Evolutionary conservation across 176 grass and related monocot genomes (phyloP).

Genomic region (Canna indica): DNA sequence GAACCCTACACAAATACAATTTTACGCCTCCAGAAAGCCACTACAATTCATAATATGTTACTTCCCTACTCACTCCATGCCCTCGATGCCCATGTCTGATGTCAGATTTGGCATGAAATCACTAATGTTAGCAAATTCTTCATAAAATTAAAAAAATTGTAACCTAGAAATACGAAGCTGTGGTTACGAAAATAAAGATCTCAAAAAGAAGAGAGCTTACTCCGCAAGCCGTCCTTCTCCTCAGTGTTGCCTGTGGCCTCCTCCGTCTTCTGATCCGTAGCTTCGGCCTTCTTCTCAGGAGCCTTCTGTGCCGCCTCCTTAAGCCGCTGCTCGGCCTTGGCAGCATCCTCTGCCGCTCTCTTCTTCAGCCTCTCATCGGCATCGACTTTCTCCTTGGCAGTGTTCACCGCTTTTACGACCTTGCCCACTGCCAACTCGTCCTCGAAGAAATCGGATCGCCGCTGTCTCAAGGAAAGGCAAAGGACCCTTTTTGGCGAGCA

Average conservation of each 20-base stretch:
- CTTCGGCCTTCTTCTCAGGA: constrained; percentile 13
- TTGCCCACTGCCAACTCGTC: constrained; percentile 41
- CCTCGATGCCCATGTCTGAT: background rate
- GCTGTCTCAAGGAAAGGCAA: constrained; percentile 55
- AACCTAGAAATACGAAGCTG: background rate
- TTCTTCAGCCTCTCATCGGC: constrained; percentile 37
- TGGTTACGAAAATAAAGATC: background rate
- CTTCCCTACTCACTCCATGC: background rate
- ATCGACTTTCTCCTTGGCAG: constrained; percentile 57
- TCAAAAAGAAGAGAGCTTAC: constrained; percentile 14
- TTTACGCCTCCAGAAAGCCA: background rate
- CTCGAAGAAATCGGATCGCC: constrained; percentile 50
- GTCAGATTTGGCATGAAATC: no score
- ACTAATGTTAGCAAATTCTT: background rate
- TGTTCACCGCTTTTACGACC: constrained; percentile 41
- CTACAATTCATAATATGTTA: background rate
- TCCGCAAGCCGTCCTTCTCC: constrained; percentile 25
- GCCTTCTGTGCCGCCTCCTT: constrained; percentile 23
- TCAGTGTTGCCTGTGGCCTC: constrained; percentile 26
- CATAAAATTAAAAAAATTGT: background rate
- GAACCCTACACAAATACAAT: background rate
- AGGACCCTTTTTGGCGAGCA: constrained; percentile 50
- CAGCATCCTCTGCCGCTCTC: no score
- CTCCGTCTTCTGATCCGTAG: background rate
- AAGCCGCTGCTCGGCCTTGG: constrained; percentile 28